phyloP scores from a whole-genome alignment of 148 eudicot species.

The Dysphania ambrosioides region DNA sequence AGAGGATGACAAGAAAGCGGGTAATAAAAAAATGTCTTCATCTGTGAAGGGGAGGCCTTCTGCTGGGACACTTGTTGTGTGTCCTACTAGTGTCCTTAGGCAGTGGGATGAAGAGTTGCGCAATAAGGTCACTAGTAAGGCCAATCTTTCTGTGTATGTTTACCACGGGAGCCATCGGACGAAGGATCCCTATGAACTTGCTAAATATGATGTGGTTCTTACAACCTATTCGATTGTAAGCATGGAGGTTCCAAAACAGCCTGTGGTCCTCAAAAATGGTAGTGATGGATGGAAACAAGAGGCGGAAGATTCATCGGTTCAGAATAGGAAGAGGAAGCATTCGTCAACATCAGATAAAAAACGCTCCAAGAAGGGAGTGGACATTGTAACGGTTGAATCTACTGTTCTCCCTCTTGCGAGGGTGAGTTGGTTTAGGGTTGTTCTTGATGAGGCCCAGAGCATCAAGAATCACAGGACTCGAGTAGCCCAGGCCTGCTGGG shows the following conservation, averaged over 20 bases:
- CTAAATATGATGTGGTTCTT: conserved; percentile 84
- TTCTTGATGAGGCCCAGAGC: conserved; percentile 97
- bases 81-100: conserved; percentile 97
- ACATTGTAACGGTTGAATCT: conserved; percentile 39
- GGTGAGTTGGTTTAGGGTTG: conserved; percentile 93
- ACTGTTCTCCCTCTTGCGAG: conserved; percentile 67
- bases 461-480: conserved; percentile 85
- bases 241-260: conserved; percentile 91
- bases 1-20: conserved; percentile 37
- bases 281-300: conserved; percentile 35
- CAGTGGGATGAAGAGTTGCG: conserved; percentile 87
- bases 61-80: conserved; percentile 94
- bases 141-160: conserved; percentile 63
- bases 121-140: conserved; percentile 59
- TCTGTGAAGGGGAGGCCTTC: conserved; percentile 63
- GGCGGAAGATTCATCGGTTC: conserved; percentile 20
- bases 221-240: conserved; percentile 96
- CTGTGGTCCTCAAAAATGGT: conserved; percentile 51
- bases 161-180: conserved; percentile 83
- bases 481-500: conserved; percentile 98
- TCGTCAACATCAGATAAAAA: conserved; percentile 43
- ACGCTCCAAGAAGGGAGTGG: conserved; percentile 45
- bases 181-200: conserved; percentile 81
- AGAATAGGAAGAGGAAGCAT: conserved; percentile 60
- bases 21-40: conserved; percentile 24